Conservation (phyloP, 176 grass and related monocot genomes). For the Zoysia japonica region DNA sequence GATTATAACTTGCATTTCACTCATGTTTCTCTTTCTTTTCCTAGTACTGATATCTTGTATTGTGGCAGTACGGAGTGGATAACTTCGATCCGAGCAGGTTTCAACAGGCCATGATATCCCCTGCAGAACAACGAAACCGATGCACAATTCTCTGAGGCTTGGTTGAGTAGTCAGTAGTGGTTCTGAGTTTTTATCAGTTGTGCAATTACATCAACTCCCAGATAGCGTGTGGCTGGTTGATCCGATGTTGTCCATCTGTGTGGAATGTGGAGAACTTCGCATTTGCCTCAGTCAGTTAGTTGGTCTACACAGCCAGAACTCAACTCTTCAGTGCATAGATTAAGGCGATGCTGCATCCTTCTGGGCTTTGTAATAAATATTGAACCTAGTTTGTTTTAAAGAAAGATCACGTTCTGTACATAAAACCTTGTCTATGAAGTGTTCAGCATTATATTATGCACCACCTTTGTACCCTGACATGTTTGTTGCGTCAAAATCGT, state of each 20-base stretch:
- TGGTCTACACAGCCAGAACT: conserved; percentile 9
- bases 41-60: conserved; percentile 1
- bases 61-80: conserved; percentile 80
- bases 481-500: neutral
- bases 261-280: conserved; percentile 1
- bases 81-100: conserved; percentile 56
- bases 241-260: conserved; percentile 4
- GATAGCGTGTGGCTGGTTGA: neutral
- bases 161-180: neutral
- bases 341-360: conserved; percentile 7
- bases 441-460: neutral
- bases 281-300: neutral
- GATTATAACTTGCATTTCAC: neutral
- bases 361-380: conserved; percentile 37
- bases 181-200: conserved; percentile 21
- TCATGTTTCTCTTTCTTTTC: neutral
- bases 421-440: conserved; percentile 19
- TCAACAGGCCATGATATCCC: conserved; percentile 55
- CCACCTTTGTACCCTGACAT: neutral
- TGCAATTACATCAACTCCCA: conserved; percentile 1
- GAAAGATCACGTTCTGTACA: conserved; percentile 9
- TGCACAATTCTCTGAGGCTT: conserved; percentile 63
- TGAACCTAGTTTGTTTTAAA: conserved; percentile 18
- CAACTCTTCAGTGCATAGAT: neutral
- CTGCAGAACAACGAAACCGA: conserved; percentile 46